Percentiles rank a stretch among this genome's conserved stretches.
phyloP scores from a whole-genome alignment of 371 early-diverging fungal species.

The Smittium culicis region DNA sequence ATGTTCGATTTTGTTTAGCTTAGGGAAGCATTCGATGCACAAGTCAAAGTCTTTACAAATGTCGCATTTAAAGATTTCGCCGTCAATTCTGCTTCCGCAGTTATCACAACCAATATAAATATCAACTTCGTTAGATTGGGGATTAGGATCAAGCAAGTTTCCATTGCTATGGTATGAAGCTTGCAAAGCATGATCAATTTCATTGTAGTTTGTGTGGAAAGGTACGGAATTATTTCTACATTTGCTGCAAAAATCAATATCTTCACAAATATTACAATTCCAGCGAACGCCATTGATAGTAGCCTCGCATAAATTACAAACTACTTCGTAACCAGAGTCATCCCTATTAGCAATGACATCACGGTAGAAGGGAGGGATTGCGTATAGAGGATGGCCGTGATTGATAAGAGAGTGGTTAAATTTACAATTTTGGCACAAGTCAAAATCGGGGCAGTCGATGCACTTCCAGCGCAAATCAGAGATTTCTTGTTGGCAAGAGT shows the following conservation, averaged over 20 bases:
- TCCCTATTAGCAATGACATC: background rate
- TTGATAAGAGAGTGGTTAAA: constrained; percentile 15
- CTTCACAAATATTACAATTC: constrained; percentile 20
- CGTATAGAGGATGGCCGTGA: background rate
- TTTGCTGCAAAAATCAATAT: constrained; percentile 19
- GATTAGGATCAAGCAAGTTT: background rate
- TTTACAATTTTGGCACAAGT: constrained; percentile 78
- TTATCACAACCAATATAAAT: constrained; percentile 49
- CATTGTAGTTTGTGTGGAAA: background rate
- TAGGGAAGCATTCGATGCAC: constrained; percentile 81
- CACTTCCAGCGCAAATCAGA: constrained; percentile 82
- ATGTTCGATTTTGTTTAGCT: constrained; percentile 47
- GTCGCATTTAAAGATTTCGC: constrained; percentile 75
- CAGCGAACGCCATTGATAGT: constrained; percentile 10
- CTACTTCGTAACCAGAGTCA: background rate
- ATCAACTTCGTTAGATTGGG: background rate
- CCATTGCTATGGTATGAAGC: constrained; percentile 3
- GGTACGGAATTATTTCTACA: constrained; percentile 12
- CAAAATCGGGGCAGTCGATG: constrained; percentile 75
- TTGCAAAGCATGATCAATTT: constrained; percentile 1
- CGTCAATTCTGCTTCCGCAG: constrained; percentile 65
- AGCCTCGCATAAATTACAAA: constrained; percentile 22
- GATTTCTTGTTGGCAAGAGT: constrained; percentile 30
- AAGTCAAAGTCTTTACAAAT: constrained; percentile 88
- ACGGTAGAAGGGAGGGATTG: background rate